These are phyloP conservation scores for Garcia nutans DNA, from an alignment of 345 rosid species.

Conservation along the genomic window DNA sequence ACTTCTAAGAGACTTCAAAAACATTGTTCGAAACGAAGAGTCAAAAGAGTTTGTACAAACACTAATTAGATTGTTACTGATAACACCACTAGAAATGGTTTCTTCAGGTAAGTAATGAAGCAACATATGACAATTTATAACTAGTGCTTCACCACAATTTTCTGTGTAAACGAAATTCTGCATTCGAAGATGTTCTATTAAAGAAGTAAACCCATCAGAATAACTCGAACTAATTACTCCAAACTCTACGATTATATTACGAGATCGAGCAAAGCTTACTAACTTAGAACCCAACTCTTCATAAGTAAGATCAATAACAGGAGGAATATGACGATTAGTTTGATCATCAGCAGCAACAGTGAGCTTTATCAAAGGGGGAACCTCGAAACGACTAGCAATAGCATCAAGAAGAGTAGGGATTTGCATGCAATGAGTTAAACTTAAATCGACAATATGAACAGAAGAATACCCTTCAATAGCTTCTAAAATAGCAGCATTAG, in stretches of 20 bases:
- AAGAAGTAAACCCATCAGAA: slow-evolving; percentile 61
- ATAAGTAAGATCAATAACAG: slow-evolving; percentile 57
- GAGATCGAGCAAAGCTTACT: slow-evolving; percentile 65
- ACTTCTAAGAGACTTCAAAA: slow-evolving; percentile 59
- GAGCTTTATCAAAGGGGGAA: slow-evolving; percentile 63
- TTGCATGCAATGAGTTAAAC: slow-evolving; percentile 94
- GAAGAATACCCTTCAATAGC: slow-evolving; percentile 69
- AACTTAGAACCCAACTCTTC: slow-evolving; percentile 69
- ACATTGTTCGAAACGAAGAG: slow-evolving; percentile 42
- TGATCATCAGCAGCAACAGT: slow-evolving; percentile 53
- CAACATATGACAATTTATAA: slow-evolving; percentile 86
- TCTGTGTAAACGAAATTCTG: slow-evolving; percentile 50
- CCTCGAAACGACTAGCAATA: slow-evolving; percentile 53
- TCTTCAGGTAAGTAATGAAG: slow-evolving; percentile 81
- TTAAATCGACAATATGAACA: slow-evolving; percentile 79
- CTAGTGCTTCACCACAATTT: slow-evolving; percentile 51
- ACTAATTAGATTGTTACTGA: slow-evolving; percentile 15
- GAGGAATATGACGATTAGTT: slow-evolving; percentile 28
- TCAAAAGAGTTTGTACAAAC: slow-evolving; percentile 16
- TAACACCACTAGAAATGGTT: slow-evolving; percentile 25
- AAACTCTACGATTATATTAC: slow-evolving; percentile 66
- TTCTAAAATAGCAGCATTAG: slow-evolving; percentile 74
- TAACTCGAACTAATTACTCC: slow-evolving; percentile 51
- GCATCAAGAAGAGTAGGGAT: slow-evolving; percentile 87
- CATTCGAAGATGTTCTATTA: slow-evolving; percentile 57